A percentile compares a stretch with the other conserved stretches of the same genome.
These are phyloP conservation scores for Lentinus brumalis DNA, from an alignment of 768 basidiomycete species.

Conservation along the genomic window DNA sequence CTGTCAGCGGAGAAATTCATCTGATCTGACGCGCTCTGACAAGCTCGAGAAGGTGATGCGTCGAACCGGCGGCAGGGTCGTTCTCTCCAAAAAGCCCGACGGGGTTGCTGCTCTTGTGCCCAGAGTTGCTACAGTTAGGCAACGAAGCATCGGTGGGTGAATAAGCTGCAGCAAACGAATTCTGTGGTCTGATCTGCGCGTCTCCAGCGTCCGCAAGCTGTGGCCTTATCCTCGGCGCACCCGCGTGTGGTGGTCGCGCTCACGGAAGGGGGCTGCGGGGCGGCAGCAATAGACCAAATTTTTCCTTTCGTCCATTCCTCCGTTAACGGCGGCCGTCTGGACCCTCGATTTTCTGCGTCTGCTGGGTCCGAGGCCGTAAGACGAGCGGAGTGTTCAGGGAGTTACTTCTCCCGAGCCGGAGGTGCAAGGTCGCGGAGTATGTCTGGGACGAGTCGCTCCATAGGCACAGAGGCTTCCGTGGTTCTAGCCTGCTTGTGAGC, in stretches of 20 bases:
- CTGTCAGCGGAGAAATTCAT: no score
- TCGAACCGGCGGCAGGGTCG: background rate
- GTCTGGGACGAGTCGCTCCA: background rate
- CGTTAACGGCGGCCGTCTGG: background rate
- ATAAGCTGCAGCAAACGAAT: no score
- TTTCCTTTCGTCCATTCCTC: background rate
- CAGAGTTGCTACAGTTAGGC: background rate
- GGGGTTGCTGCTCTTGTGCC: background rate
- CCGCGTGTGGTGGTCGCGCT: no score
- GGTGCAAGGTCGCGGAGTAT: background rate
- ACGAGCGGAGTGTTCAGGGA: background rate
- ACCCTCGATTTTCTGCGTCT: background rate
- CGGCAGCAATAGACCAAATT: background rate
- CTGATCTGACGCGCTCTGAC: no score
- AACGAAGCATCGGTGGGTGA: no score
- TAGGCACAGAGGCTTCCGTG: background rate
- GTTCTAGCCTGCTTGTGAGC: conserved; percentile 4
- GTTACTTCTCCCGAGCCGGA: background rate
- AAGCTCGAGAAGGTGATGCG: no score
- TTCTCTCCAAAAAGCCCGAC: background rate
- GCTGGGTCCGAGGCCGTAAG: background rate
- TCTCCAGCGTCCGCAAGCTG: no score
- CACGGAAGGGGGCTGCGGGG: background rate
- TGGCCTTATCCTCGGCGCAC: no score
- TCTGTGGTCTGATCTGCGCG: background rate